Evolutionary conservation across 2,329 filamentous ascomycete genomes (phyloP), one percentile per base, ranked within the genome.

Genomic region (Phaeosphaeriaceae sp.): DNA sequence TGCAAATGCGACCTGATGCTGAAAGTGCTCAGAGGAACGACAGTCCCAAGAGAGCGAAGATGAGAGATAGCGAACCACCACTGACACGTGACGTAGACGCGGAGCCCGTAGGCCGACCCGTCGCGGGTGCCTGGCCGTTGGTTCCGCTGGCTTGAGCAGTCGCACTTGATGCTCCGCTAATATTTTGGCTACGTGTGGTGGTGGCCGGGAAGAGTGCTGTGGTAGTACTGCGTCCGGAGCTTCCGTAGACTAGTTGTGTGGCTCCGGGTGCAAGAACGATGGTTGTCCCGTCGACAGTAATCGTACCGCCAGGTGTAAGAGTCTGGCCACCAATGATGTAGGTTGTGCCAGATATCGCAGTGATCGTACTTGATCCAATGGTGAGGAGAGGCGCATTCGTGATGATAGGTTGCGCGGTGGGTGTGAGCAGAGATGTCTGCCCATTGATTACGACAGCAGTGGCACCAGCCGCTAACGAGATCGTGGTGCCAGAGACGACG

Each of bases 171-270:
- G 57, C 52, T 3, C 20, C 21, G 0, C 66, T 66, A 3, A 53
- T 47, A 7, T 45, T 60, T 31, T 53, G 55, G 6, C 44, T 50
- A 36, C 55, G 58, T 1, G 75, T 76, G 21, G 69, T 74, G 3
- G 76, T 76, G 1, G 77, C 78, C 6, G 78, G 77, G 58, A 80
- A 79, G 11, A 81, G 63, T 0, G 74, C 77, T 3, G 63, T 67
- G 2, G 70, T 74, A 3, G 73, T 72, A 20, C 63, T 70, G 19
- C 70, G 71, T 3, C 73, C 71, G 6, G 70, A 46, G 27, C 71
- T 76, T 6, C 76, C 71, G 48, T 79, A 75, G 27, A 75, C 67
- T 9, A 80, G 59, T 19, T 76, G 56, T 0, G 78, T 80, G 1
- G 77, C 77, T 3, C 74, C 69, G 5, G 72, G 67, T 0, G 69